Evolutionary conservation across 129 eudicot genomes (phyloP), one percentile per base, ranked within the genome.

Genomic region (Escallonia rubra): DNA sequence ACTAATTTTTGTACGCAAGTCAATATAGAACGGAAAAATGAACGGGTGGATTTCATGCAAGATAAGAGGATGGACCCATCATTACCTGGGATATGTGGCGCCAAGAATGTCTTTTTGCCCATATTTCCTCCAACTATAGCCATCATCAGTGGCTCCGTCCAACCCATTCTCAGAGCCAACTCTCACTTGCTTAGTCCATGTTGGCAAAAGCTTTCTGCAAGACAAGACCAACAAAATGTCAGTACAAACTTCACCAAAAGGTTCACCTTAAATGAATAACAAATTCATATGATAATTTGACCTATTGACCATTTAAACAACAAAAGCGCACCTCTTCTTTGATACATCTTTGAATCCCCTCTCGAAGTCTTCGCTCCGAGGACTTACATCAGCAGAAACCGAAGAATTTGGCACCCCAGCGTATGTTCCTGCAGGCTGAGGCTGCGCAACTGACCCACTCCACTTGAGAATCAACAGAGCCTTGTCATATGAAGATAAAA

Each of bases 31-130:
- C 34, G 34, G 34, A 23, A 23, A 23, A 1, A 1, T 23, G 1
- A 23, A 23, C 1, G 34, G 34, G 34, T 23, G 1, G 1, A 23
- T 23, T 23, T 23, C 34, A 23, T 23, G 34, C 34, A 23, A 23
- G 34, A 23, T 23, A 23, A 23, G 34, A 1, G 34, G 34, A 23
- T 23, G 34, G 34, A 23, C 34, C 34, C 34, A 23, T 23, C 34
- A 23, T 23, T 59, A 87, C 95, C 95, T 84, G 10, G 98, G 98
- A 79, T 84, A 74, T 67, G 73, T 82, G 11, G 95, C 89, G 53
- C 96, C 98, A 61, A 89, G 71, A 72, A 94, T 94, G 78, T 89
- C 99, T 76, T 94, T 94, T 78, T 94, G 99, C 45, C 99, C 99
- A 44, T 94, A 94, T 70, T 94, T 94, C 70, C 99, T 94, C 99